Evolutionary conservation across 768 basidiomycete species (phyloP), one percentile per base, ranked within the genome.

Genomic region (Glaciozyma martinii): DNA sequence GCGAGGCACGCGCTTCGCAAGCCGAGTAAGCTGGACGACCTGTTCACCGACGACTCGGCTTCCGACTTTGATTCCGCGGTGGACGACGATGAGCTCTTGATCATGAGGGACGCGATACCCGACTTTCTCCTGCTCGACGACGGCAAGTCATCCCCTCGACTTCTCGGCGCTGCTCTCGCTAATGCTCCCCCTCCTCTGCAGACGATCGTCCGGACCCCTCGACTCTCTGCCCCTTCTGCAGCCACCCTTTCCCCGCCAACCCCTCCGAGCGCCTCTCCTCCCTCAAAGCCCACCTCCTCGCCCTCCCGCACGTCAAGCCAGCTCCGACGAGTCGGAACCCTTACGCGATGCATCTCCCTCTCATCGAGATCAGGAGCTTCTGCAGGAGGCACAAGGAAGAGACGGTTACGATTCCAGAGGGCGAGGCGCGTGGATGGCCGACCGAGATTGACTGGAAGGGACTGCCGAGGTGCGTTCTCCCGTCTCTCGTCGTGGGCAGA

Each of bases 191-290:
- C 37, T 40, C 37, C 33, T 32, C 25, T 7, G 19, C 61, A 66
- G 65, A 49, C 10, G 56, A 15, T 1, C 19, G n/a, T 25, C 25
- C 55, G 56, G 68, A 70, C 56, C 40, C 59, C 1, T 53, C 47
- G 21, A 59, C 59, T 12, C 66, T 73, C 18, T 73, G 72, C 29
- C 72, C 72, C 13, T 71, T 73, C 63, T 73, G 72, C 63, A 63
- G 68, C 59, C 43, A 8, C 16, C 21, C n/a, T 0, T 43, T 73
- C 2, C 72, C 72, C 13, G 4, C 33, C 27, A 4, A 56, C 0
- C 72, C 66, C 2, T 61, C 68, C 1, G 13, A n/a, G 1, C 60
- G 60, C 1, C 71, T 73, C 32, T 9, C 57, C 50, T 55, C 50
- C 21, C 61, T 68, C 50, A 30, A 66, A 16, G 2, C 29, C 18